phyloP scores from a whole-genome alignment of 768 basidiomycete species.

The Boletus fagicola region DNA sequence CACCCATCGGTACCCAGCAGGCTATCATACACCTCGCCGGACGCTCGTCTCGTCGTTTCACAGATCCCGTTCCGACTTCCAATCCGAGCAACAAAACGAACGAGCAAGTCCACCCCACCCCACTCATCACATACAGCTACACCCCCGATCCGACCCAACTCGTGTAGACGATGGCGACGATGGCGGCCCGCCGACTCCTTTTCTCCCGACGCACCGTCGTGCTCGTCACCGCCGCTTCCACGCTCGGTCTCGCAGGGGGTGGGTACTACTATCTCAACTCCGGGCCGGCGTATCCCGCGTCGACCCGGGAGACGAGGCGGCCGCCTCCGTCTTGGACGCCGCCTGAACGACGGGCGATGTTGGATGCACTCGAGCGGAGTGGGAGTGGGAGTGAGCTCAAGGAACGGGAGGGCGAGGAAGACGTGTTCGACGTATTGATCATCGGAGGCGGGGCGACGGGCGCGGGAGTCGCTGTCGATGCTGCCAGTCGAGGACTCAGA shows the following conservation, averaged over 20 bases:
- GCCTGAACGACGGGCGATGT: slow-evolving; percentile 64
- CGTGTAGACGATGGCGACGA: neutral
- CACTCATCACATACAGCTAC: no score
- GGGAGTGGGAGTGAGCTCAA: neutral
- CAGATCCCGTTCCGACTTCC: no score
- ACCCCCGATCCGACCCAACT: no score
- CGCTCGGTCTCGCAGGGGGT: slow-evolving; percentile 51
- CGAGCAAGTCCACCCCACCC: no score
- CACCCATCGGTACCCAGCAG: no score
- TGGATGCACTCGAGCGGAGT: slow-evolving; percentile 45
- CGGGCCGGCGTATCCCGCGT: slow-evolving; percentile 62
- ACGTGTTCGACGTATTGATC: slow-evolving; percentile 76
- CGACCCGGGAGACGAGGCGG: slow-evolving; percentile 63
- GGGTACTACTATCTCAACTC: slow-evolving; percentile 75
- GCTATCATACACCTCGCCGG: no score
- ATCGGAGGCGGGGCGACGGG: slow-evolving; percentile 97
- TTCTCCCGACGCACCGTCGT: slow-evolving; percentile 58
- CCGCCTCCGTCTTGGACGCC: slow-evolving; percentile 81
- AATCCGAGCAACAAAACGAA: no score
- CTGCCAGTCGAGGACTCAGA: slow-evolving; percentile 84
- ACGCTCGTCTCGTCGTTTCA: no score
- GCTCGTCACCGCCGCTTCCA: slow-evolving; percentile 51
- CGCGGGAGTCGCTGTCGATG: slow-evolving; percentile 94
- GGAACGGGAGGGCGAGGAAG: slow-evolving; percentile 42
- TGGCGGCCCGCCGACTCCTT: slow-evolving; percentile 27